phyloP scores from a whole-genome alignment of 768 basidiomycete species.

The Mycena haematopus region DNA sequence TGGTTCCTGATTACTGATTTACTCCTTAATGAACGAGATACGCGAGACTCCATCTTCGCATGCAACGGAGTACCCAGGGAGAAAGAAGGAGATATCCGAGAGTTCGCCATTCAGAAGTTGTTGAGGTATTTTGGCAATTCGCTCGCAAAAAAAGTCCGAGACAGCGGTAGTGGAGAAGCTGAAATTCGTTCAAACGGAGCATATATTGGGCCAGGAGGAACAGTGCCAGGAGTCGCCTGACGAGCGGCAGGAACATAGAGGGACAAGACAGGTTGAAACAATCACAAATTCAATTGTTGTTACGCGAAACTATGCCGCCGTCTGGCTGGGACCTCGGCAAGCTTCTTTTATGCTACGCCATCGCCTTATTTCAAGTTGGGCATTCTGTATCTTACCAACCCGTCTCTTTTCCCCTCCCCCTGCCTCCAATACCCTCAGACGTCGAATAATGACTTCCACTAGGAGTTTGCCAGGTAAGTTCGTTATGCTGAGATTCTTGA shows the following conservation, averaged over 20 bases:
- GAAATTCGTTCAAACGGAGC: slow-evolving; percentile 1
- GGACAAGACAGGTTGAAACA: neutral
- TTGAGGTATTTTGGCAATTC: neutral
- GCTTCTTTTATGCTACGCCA: slow-evolving; percentile 15
- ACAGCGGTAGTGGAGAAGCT: slow-evolving; percentile 2
- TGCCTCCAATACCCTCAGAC: neutral
- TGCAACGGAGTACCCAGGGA: too few species aligned
- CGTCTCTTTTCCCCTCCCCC: neutral
- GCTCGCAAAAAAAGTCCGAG: neutral
- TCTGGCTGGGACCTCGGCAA: neutral
- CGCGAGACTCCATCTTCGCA: neutral
- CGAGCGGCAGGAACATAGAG: too few species aligned
- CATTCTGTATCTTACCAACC: neutral
- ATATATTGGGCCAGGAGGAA: neutral
- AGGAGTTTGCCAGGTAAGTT: slow-evolving; percentile 21
- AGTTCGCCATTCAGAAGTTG: neutral
- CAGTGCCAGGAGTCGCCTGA: too few species aligned
- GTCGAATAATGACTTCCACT: slow-evolving; percentile 15
- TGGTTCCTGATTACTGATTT: too few species aligned
- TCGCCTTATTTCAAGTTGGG: slow-evolving; percentile 4
- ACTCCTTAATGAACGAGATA: too few species aligned
- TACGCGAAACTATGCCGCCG: neutral
- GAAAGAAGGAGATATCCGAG: neutral
- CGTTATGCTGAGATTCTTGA: neutral
- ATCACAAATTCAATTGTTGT: slow-evolving; percentile 3